Evolutionary conservation across 768 basidiomycete genomes (phyloP).

Genomic region (Asterophora lycoperdoides): DNA sequence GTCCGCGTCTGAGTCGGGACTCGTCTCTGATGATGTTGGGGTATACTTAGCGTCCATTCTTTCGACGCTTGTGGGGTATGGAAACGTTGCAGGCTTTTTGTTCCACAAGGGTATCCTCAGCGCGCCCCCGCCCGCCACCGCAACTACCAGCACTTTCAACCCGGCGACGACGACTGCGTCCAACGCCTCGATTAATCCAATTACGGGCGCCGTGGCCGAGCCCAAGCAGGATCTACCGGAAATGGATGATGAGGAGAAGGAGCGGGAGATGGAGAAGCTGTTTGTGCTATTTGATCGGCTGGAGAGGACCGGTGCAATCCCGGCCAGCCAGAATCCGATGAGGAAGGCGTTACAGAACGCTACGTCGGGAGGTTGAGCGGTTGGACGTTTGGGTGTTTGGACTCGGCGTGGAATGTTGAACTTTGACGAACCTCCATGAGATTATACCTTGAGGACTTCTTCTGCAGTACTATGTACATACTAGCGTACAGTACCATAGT

Average conservation of each 20-base stretch:
- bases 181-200: constrained; percentile 68
- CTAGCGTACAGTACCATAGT: too few species aligned
- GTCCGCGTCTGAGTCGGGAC: not conserved
- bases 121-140: constrained; percentile 41
- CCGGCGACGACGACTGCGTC: constrained; percentile 31
- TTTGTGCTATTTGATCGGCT: constrained; percentile 90
- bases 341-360: constrained; percentile 56
- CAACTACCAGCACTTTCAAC: constrained; percentile 23
- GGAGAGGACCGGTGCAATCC: constrained; percentile 68
- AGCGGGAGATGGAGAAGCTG: constrained; percentile 86
- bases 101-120: constrained; percentile 84
- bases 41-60: constrained; percentile 53
- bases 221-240: constrained; percentile 36
- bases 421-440: too few species aligned
- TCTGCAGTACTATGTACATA: too few species aligned
- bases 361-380: constrained; percentile 2
- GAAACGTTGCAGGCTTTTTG: constrained; percentile 92
- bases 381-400: too few species aligned
- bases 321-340: constrained; percentile 65
- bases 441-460: too few species aligned
- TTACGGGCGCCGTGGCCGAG: constrained; percentile 69
- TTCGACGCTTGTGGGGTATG: constrained; percentile 84
- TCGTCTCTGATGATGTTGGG: not conserved
- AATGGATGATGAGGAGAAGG: constrained; percentile 97
- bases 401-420: too few species aligned